Conservation (phyloP, 495 filamentous ascomycete genomes). For the Chlorociboria aeruginascens region DNA sequence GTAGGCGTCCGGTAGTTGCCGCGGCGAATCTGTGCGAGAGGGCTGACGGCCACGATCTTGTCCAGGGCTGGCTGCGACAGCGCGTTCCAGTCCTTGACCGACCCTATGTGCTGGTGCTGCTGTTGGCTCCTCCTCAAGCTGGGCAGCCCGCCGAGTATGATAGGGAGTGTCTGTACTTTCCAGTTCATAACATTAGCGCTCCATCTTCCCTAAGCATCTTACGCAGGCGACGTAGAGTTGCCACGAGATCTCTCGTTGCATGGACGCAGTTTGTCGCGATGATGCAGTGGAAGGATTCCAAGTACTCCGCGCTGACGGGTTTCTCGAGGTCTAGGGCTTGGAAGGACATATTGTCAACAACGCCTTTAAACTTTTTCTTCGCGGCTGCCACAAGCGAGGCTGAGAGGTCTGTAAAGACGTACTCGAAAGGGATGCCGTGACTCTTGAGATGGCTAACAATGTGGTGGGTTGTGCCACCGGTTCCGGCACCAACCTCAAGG, state of each 20-base stretch:
- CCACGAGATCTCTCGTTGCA: constrained; percentile 33
- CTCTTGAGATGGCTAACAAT: constrained; percentile 11
- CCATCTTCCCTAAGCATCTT: constrained; percentile 17
- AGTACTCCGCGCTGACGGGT: constrained; percentile 23
- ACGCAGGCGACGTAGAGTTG: constrained; percentile 31
- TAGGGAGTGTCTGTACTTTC: constrained; percentile 24
- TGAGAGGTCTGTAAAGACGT: constrained; percentile 40
- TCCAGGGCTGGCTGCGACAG: constrained; percentile 17
- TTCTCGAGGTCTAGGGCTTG: constrained; percentile 34
- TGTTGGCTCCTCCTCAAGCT: too few relatives aligned
- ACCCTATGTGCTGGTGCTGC: too few relatives aligned
- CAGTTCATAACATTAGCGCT: constrained; percentile 16
- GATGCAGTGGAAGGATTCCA: constrained; percentile 39
- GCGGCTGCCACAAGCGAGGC: constrained; percentile 35
- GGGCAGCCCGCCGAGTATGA: constrained; percentile 25
- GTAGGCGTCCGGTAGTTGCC: constrained; percentile 32
- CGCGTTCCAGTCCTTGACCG: constrained; percentile 3
- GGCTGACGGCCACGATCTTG: constrained; percentile 22
- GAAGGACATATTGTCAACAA: constrained; percentile 12
- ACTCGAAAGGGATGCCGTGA: constrained; percentile 24
- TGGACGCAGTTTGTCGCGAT: constrained; percentile 41
- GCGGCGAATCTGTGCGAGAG: constrained; percentile 24
- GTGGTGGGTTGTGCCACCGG: too few relatives aligned
- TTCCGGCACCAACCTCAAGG: too few relatives aligned
- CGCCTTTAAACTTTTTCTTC: constrained; percentile 28